These are phyloP conservation scores for Acanthamoeba triangularis DNA, from an alignment of 208 protist species.

Conservation along the genomic window DNA sequence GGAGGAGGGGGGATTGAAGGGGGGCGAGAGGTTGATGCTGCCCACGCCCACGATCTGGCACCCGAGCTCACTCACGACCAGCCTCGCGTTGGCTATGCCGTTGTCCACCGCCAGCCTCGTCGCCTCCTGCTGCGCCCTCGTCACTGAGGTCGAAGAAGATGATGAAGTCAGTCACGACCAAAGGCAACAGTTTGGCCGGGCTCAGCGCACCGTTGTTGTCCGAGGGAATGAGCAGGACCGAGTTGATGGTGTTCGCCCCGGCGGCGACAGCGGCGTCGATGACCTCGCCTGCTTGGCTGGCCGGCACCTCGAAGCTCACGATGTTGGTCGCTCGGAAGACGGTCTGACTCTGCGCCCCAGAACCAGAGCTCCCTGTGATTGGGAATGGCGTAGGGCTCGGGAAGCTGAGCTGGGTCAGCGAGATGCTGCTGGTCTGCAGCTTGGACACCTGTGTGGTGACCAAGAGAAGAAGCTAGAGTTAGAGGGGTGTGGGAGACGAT, in stretches of 20 bases:
- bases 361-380: not conserved
- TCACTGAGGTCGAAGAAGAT: not conserved
- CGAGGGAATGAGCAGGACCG: not conserved
- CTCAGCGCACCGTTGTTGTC: not conserved
- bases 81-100: not conserved
- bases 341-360: not conserved
- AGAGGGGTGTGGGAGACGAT: not conserved
- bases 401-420: slow-evolving; percentile 28
- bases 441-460: not conserved
- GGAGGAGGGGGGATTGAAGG: not conserved
- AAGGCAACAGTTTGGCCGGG: not conserved
- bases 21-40: not conserved
- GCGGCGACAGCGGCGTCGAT: slow-evolving; percentile 55
- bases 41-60: slow-evolving; percentile 8
- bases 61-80: not conserved
- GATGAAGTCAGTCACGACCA: not conserved
- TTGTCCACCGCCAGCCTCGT: not conserved
- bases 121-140: slow-evolving; percentile 1
- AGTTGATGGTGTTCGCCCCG: slow-evolving; percentile 66
- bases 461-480: not conserved
- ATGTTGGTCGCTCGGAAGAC: slow-evolving; percentile 18
- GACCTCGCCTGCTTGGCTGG: not conserved
- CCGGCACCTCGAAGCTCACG: slow-evolving; percentile 41
- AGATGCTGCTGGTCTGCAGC: slow-evolving; percentile 38
- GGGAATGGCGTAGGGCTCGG: not conserved